These are phyloP conservation scores for Hypoxylon sp. DNA, from an alignment of 2,329 filamentous ascomycete genomes.

Conservation along the genomic window DNA sequence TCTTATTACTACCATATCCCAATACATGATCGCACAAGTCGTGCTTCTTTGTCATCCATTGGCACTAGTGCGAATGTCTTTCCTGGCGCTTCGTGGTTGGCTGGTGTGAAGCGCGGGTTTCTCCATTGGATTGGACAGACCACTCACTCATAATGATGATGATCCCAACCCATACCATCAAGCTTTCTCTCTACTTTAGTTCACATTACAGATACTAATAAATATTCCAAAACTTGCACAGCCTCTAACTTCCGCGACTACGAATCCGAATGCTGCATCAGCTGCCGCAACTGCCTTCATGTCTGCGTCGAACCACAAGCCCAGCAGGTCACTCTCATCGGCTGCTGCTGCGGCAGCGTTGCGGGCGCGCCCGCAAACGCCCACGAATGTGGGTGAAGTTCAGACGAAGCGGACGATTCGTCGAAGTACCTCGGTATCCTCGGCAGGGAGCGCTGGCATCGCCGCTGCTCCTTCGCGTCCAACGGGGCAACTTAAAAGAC, in stretches of 20 bases:
- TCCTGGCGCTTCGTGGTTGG: conserved; percentile 32
- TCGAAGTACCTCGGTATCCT: conserved; percentile 79
- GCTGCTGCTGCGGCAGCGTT: conserved; percentile 90
- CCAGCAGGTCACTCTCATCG: conserved; percentile 78
- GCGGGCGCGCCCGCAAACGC: conserved; percentile 80
- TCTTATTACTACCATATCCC: conserved; percentile 25
- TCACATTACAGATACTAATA: conserved; percentile 29
- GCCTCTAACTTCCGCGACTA: conserved; percentile 74
- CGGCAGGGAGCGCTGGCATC: conserved; percentile 63
- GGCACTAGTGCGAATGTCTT: conserved; percentile 37
- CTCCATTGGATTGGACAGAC: conserved; percentile 23
- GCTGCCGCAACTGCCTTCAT: conserved; percentile 87
- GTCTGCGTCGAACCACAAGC: conserved; percentile 67
- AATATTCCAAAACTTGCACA: conserved; percentile 53
- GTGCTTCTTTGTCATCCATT: conserved; percentile 34
- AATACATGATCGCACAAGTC: conserved; percentile 34
- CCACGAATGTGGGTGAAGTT: conserved; percentile 83
- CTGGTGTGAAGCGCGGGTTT: conserved; percentile 16
- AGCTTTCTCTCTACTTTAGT: conserved; percentile 36
- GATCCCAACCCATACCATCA: conserved; percentile 27
- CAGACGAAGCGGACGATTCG: conserved; percentile 88
- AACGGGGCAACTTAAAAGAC: conserved; percentile 68
- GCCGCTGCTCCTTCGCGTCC: conserved; percentile 55
- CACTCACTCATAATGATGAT: conserved; percentile 35
- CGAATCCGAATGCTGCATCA: conserved; percentile 79